Evolutionary conservation across 805 yeast genomes (phyloP), one percentile per base, ranked within the genome.

Genomic region (Wickerhamomyces mucosus): DNA sequence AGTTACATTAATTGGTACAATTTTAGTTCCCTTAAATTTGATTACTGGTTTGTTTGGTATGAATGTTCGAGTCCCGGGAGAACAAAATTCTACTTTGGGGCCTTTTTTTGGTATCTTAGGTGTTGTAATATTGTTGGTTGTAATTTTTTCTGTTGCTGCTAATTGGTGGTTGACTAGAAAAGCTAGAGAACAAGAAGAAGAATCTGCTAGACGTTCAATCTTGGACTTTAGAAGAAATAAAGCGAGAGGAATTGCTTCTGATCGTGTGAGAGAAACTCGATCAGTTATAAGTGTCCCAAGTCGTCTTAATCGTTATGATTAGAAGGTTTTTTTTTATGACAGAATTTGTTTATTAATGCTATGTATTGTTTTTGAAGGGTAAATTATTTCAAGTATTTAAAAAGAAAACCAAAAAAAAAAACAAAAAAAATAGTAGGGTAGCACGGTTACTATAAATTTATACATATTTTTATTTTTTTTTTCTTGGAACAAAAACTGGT

Each of bases 31-130:
- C 12, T 67, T 89, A 65, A 89, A 89, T 53, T 62, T 89, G 36
- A 69, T 89, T 27, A 85, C 96, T 3, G 95, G 96, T 53, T 51
- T 88, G 40, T 89, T 89, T 58, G 96, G 96, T 48, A 89, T 89
- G 98, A 89, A 89, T 56, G 97, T 89, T 14, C 56, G 46, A 10
- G 81, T 89, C 18, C 96, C 96, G 0, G 96, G 96, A 18, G 58
- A 69, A 37, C 60, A 44, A 11, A 65, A 42, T 3, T 45, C 39
- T 2, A 59, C 57, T 27, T 55, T 67, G 24, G 70, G 62, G 3
- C 80, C 92, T 84, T 84, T 72, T 51, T 74, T 72, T 51, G 82
- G 83, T 26, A 75, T 78, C 37, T 48, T 78, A 6, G 82, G 76
- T 8, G 58, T 69, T 16, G 51, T 77, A 39, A 36, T 71, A 10